Percentiles rank a stretch among this genome's conserved stretches.
These are phyloP conservation scores for Strobilomyces confusus DNA, from an alignment of 768 basidiomycete species.

Conservation along the genomic window DNA sequence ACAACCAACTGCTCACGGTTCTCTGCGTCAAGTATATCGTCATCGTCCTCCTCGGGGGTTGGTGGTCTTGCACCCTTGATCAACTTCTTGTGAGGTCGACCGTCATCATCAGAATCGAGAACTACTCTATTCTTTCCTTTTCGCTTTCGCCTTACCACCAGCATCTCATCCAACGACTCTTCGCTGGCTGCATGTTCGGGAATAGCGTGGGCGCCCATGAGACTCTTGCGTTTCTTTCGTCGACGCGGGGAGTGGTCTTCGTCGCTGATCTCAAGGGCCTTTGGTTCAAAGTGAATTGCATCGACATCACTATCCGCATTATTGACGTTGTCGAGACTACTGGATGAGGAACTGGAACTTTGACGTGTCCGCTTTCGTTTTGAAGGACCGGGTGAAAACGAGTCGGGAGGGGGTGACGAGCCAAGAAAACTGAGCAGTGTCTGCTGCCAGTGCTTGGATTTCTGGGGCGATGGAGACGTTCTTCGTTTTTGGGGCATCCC, in stretches of 20 bases:
- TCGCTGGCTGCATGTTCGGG: constrained; percentile 18
- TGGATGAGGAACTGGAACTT: constrained; percentile 11
- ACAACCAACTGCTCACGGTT: constrained; percentile 41
- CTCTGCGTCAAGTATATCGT: constrained; percentile 42
- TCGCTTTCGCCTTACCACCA: constrained; percentile 15
- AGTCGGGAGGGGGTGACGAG: constrained; percentile 25
- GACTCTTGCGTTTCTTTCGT: constrained; percentile 18
- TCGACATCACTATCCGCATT: constrained; percentile 44
- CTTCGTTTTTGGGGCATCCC: constrained; percentile 7
- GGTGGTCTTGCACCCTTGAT: constrained; percentile 41
- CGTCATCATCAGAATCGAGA: constrained; percentile 35
- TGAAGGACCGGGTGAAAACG: background rate
- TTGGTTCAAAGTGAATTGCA: constrained; percentile 48
- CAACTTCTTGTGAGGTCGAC: constrained; percentile 36
- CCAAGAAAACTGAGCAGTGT: constrained; percentile 37
- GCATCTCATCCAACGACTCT: constrained; percentile 19
- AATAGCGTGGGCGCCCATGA: constrained; percentile 12
- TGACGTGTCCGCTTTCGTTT: constrained; percentile 17
- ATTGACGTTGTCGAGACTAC: constrained; percentile 17
- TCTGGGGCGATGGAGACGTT: constrained; percentile 20
- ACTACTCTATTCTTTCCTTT: constrained; percentile 20
- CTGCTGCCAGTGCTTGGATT: constrained; percentile 40
- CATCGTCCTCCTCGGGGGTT: constrained; percentile 42
- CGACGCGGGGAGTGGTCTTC: constrained; percentile 25
- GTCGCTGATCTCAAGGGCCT: constrained; percentile 20